phyloP scores from a whole-genome alignment of 73 alveolate genomes.

The Tetrahymena borealis region DNA sequence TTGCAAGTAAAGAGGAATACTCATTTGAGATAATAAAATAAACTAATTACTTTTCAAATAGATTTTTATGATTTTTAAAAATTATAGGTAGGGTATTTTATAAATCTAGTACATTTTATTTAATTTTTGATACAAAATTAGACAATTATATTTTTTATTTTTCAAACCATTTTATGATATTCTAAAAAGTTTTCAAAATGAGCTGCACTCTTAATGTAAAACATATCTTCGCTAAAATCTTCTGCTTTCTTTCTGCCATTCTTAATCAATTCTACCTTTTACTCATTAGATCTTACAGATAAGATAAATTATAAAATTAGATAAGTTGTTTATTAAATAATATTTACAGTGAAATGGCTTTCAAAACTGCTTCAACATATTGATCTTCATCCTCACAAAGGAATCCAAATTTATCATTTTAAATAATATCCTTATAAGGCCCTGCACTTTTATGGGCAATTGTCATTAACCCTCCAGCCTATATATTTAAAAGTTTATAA shows the following conservation, averaged over 20 bases:
- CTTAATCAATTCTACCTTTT: neutral
- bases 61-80: too few species aligned
- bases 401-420: constrained; percentile 46
- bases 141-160: neutral
- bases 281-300: neutral
- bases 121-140: too few species aligned
- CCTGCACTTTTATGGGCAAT: constrained; percentile 92
- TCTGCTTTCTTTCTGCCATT: neutral
- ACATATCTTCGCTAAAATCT: neutral
- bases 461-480: constrained; percentile 82
- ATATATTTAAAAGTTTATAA: neutral
- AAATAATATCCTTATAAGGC: constrained; percentile 72
- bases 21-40: too few species aligned
- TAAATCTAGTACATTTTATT: too few species aligned
- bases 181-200: neutral
- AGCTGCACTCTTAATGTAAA: neutral
- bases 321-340: neutral
- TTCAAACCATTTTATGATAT: neutral
- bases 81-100: too few species aligned
- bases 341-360: neutral
- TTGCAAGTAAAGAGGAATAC: too few species aligned
- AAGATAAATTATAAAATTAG: neutral
- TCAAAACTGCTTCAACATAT: constrained; percentile 33
- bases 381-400: constrained; percentile 61
- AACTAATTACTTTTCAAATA: too few species aligned